Evolutionary conservation across 306 rosid species (phyloP), one percentile per base, ranked within the genome.

Genomic region (Cajanus cajan): DNA sequence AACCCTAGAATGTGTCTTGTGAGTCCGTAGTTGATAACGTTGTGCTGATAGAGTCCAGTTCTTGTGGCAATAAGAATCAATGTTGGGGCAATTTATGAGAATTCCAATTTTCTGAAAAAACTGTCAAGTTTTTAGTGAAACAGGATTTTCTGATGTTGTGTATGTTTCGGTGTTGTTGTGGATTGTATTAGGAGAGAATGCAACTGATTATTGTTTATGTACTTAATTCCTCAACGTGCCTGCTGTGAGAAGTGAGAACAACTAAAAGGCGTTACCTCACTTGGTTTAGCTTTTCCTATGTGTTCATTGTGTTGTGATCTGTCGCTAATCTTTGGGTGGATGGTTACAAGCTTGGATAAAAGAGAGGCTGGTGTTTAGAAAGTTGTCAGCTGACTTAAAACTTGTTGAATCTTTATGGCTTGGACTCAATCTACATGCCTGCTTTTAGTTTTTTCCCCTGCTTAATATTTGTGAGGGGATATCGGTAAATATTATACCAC

Each of bases 141-240:
- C 28, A 5, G 34, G 72, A 39, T 18, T 48, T 76, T 85, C 6
- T 51, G 8, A 33, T 73, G 33, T 51, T 78, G 44, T 8, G 25
- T 21, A n/a, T 78, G 73, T 4, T 12, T 50, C 8, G 5, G 25
- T 28, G 37, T 59, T 61, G 33, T 47, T 58, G 57, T 40, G 61
- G 19, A n/a, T 33, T 40, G 47, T 73, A 31, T 67, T 34, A 54
- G 75, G 74, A 57, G 76, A 57, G 41, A 64, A 71, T 66, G 85
- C 37, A 28, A 6, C 14, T 80, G 62, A 15, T 51, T 64, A 51
- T 71, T 76, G 82, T 31, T 37, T 15, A 15, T 15, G 8, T 33
- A 21, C 25, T 39, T 65, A 37, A 16, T 63, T 76, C 37, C 58
- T 33, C n/a, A 19, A 44, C 14, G 22, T 73, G 40, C 40, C 25